Evolutionary conservation across 441 rosid genomes (phyloP).

Genomic region (Arabidopsis lyrata): DNA sequence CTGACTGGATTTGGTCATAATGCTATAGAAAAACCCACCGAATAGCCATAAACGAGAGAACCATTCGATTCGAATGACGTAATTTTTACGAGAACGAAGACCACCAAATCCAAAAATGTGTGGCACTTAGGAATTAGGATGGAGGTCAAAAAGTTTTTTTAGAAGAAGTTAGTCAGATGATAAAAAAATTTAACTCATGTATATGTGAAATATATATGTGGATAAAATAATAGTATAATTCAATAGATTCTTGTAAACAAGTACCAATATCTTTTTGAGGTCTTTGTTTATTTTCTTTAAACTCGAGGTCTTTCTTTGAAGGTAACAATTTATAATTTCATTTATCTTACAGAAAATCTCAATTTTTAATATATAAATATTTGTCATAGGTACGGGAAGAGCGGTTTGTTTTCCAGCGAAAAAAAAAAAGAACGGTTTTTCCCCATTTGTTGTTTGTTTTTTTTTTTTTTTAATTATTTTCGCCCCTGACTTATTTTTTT

Average conservation of each 20-base stretch:
- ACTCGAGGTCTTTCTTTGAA: background rate
- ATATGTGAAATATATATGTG: no score
- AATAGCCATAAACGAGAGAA: no score
- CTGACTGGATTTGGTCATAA: no score
- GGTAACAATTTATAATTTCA: background rate
- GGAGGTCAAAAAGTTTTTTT: no score
- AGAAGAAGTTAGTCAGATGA: no score
- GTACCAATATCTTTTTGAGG: background rate
- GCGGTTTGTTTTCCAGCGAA: constrained; percentile 34
- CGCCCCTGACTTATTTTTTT: constrained; percentile 15
- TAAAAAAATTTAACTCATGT: no score
- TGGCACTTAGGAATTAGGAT: no score
- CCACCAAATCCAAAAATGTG: no score
- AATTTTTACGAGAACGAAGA: no score
- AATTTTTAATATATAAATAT: background rate
- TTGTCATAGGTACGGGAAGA: constrained; percentile 29
- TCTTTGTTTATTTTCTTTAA: background rate
- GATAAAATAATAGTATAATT: background rate
- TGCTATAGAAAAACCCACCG: no score
- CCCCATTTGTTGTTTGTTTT: constrained; percentile 18
- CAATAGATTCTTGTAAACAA: background rate
- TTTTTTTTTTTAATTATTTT: background rate
- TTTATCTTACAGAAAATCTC: background rate
- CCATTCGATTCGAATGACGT: no score
- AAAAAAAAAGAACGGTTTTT: constrained; percentile 38